Percentiles rank a stretch among this genome's conserved stretches.
Evolutionary conservation across 2,329 filamentous ascomycete species (phyloP).

Genomic region (Xylariaceae sp.): DNA sequence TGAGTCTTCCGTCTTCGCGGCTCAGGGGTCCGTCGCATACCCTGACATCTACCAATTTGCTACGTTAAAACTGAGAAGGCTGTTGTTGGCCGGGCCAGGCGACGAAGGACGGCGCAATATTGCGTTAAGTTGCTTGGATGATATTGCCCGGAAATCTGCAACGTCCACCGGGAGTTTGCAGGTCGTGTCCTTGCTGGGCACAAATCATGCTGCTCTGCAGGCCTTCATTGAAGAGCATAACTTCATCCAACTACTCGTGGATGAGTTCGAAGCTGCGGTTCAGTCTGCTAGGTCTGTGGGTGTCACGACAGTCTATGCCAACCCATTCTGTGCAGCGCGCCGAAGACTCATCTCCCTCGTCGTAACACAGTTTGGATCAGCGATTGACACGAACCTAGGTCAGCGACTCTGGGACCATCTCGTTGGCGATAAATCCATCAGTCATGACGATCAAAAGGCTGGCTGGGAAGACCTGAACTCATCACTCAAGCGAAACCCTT

Average conservation of each 20-base stretch:
- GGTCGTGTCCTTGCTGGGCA: constrained; percentile 51
- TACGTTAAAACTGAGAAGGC: constrained; percentile 52
- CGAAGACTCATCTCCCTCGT: constrained; percentile 55
- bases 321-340: constrained; percentile 46
- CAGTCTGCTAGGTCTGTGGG: constrained; percentile 37
- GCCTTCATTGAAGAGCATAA: constrained; percentile 56
- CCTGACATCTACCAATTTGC: constrained; percentile 61
- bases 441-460: constrained; percentile 54
- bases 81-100: constrained; percentile 54
- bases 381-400: constrained; percentile 58
- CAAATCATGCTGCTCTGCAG: constrained; percentile 48
- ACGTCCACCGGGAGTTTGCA: constrained; percentile 70
- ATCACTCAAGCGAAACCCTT: constrained; percentile 38
- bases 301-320: constrained; percentile 42
- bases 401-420: constrained; percentile 65
- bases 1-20: constrained; percentile 57
- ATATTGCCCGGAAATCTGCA: constrained; percentile 58
- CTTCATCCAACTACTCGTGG: constrained; percentile 56
- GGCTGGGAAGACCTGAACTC: constrained; percentile 64
- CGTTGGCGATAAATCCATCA: constrained; percentile 59
- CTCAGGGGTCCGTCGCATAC: constrained; percentile 51
- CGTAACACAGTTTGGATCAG: constrained; percentile 54
- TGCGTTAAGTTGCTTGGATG: constrained; percentile 60
- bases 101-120: constrained; percentile 54
- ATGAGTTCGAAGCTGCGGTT: constrained; percentile 57